Percentiles rank a stretch among this genome's conserved stretches.
Conservation (phyloP, 2,329 filamentous ascomycete species). For the Paecilomyces sp. region DNA sequence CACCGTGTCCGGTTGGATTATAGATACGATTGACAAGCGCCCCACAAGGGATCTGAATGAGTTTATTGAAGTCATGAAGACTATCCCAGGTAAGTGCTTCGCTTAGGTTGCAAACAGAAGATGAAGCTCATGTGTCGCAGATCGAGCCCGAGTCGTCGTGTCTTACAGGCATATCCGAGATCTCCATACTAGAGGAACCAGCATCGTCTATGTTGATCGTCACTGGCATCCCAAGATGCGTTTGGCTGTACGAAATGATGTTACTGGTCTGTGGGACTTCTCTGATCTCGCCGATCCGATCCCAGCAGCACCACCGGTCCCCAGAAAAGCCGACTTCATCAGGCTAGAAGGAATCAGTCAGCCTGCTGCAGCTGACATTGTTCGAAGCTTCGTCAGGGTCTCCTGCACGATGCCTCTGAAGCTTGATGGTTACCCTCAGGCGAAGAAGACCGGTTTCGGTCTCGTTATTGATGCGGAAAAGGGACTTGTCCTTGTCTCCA, state of each 20-base stretch:
- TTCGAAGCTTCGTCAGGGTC: slow-evolving; percentile 90
- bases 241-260: slow-evolving; percentile 82
- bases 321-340: slow-evolving; percentile 81
- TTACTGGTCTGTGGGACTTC: slow-evolving; percentile 91
- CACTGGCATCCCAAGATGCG: slow-evolving; percentile 97
- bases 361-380: slow-evolving; percentile 83
- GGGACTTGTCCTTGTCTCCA: slow-evolving; percentile 86
- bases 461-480: slow-evolving; percentile 96
- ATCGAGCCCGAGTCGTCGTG: slow-evolving; percentile 76
- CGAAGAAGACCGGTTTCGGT: slow-evolving; percentile 89
- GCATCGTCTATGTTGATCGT: slow-evolving; percentile 83
- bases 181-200: slow-evolving; percentile 87
- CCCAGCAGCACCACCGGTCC: slow-evolving; percentile 63
- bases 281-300: slow-evolving; percentile 74
- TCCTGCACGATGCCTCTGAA: slow-evolving; percentile 91
- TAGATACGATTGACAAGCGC: slow-evolving; percentile 87
- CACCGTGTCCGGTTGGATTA: slow-evolving; percentile 84
- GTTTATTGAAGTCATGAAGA: slow-evolving; percentile 86
- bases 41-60: slow-evolving; percentile 79
- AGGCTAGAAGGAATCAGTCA: slow-evolving; percentile 82
- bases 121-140: slow-evolving; percentile 21
- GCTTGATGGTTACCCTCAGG: slow-evolving; percentile 94
- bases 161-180: slow-evolving; percentile 95
- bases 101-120: background rate
- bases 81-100: slow-evolving; percentile 60